A percentile compares a stretch with the other conserved stretches of the same genome.
These are phyloP conservation scores for Xanthoparmelia taractica DNA, from an alignment of 495 filamentous ascomycete genomes.

Conservation along the genomic window DNA sequence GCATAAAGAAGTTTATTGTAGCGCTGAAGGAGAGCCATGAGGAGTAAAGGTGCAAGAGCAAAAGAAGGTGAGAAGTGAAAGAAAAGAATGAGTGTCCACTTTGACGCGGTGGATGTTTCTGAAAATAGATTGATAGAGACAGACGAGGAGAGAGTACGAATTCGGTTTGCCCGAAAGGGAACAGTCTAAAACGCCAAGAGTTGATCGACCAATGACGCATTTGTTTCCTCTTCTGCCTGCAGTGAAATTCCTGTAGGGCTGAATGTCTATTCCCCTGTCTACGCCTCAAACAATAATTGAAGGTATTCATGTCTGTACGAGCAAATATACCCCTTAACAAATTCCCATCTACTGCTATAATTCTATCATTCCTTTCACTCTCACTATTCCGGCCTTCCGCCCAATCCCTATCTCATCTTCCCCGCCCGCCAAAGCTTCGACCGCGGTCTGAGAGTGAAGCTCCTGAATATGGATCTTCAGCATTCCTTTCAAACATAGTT, in stretches of 20 bases:
- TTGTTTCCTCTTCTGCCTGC: background rate
- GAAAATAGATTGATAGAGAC: conserved; percentile 8
- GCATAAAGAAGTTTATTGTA: conserved; percentile 1
- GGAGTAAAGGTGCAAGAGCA: background rate
- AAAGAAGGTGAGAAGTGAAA: background rate
- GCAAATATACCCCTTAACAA: too few species aligned
- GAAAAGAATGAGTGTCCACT: background rate
- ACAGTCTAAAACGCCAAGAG: conserved; percentile 13
- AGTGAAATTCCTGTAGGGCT: background rate
- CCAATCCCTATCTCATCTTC: background rate
- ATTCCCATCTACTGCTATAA: too few species aligned
- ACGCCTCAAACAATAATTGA: too few species aligned
- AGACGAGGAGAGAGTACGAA: background rate
- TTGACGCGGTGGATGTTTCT: conserved; percentile 1
- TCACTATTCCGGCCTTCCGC: background rate
- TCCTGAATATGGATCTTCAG: conserved; percentile 2
- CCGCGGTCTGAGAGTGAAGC: background rate
- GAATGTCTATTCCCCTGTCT: background rate
- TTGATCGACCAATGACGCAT: background rate
- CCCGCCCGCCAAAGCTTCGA: background rate
- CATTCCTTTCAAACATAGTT: background rate
- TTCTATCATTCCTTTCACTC: background rate
- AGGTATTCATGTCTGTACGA: too few species aligned
- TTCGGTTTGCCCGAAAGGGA: too few species aligned
- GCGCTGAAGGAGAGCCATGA: conserved; percentile 1